Base-by-base conservation (phyloP, 2,329 filamentous ascomycete genomes). In the Colletotrichum horii region DNA sequence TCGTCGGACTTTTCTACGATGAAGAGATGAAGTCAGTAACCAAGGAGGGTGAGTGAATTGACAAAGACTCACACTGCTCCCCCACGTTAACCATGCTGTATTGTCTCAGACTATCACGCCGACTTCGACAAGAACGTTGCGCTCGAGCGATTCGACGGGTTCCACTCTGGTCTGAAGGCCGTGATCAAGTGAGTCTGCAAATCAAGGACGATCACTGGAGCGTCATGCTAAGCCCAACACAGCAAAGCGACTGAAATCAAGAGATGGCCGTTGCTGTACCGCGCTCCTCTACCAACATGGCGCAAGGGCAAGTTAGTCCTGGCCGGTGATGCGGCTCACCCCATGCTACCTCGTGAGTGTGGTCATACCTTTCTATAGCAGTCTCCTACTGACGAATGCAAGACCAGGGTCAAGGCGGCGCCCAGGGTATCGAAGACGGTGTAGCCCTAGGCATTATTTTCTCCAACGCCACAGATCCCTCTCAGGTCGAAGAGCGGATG, bases 351-450 rank as follows among this genome's bases (percentile, higher is more conserved):
- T 4, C 83, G 83, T 84, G 71, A 61, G 81, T 79, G 7, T 4
- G 12, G 14, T 4, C 14, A 28, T 7, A 30, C 3, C 28, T 30
- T 32, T 28, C 38, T 60, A 1, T 36, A 32, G 28, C 52, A 15
- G 8, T 16, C 52, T 56, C 22, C 2, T 26, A 22, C 7, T 16
- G 30, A 43, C 16, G 4, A 9, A 24, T 69, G 14, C 4, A 61
- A 83, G 84, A 86, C 70, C 85, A 86, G 70, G 85, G 82, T 12
- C 86, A 85, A 77, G 84, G 82, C 2, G 84, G 79, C 12, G 81
- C 82, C 0, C 83, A 84, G 68, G 81, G 81, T 1, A 79, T 85
- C 28, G 84, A 85, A 75, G 84, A 86, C 64, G 84, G 79, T 1
- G 78, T 80, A 8, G 82, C 81, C 7, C 76, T 85, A 0, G 83